Base-by-base conservation (phyloP, 2,329 filamentous ascomycete species). In the Xylariales sp. region DNA sequence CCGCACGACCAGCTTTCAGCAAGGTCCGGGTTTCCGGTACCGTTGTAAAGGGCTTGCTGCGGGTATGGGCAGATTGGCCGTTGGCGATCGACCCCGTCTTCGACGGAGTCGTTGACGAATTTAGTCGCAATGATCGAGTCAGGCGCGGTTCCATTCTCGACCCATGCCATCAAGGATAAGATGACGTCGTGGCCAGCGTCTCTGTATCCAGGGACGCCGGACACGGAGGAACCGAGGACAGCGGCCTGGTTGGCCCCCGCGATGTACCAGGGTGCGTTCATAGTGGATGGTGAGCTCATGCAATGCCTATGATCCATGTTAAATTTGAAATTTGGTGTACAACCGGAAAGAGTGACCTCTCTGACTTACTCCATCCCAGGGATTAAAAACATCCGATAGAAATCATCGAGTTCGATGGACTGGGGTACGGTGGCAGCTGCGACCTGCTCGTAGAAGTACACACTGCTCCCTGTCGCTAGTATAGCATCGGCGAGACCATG, bases 331-430 rank as follows among this genome's bases (percentile, higher is more conserved):
- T 16, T 24, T 35, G 28, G 29, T 27, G 24, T 29, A 14, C 24
- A 27, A 19, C 24, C 34, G 17, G 11, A 48, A 32, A 49, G 46
- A 14, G 40, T n/a, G 19, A 37, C 6, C 43, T 46, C 7, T 41
- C 45, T 29, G 43, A 69, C 72, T 46, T 70, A 67, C 7, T 50
- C 53, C 65, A 70, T 69, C 1, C 67, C 66, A 5, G 64, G 62
- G 6, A 70, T 59, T 3, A 56, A 43, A 40, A 50, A 57, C 14
- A 58, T 41, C 3, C 50, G 42, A 47, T 57, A 76, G 47, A 67
- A 65, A 13, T 67, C 61, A 4, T 63, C 67, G 28, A 63, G 27
- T 15, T 48, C 33, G 13, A 50, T 34, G 6, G 46, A 49, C 23
- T 53, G 40, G 1, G 49, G 44, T 3, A 42, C 37, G 14, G 59